Evolutionary conservation across 2,329 filamentous ascomycete genomes (phyloP).

Genomic region (Falciphora oryzae): DNA sequence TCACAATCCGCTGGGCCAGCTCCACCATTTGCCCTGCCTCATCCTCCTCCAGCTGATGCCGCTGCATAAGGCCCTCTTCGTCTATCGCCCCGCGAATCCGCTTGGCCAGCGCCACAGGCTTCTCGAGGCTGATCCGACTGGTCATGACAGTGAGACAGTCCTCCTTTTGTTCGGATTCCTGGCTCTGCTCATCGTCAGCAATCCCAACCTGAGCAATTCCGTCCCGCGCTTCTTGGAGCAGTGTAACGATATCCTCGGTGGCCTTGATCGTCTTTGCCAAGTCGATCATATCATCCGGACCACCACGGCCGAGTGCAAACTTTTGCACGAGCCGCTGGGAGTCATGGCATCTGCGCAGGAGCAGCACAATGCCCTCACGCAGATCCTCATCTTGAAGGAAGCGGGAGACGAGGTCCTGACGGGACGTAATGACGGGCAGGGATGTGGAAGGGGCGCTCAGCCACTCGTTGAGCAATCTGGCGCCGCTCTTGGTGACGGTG

Average conservation of each 20-base stretch:
- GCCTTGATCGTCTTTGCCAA: slow-evolving; percentile 75
- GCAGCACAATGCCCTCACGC: slow-evolving; percentile 60
- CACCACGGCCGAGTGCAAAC: slow-evolving; percentile 87
- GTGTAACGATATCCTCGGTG: slow-evolving; percentile 57
- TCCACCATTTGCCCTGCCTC: slow-evolving; percentile 65
- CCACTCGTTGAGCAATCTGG: slow-evolving; percentile 76
- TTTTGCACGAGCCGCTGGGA: slow-evolving; percentile 88
- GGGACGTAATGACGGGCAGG: slow-evolving; percentile 66
- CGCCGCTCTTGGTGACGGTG: slow-evolving; percentile 88
- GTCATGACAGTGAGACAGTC: slow-evolving; percentile 41
- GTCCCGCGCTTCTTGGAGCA: slow-evolving; percentile 30
- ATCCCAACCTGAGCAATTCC: slow-evolving; percentile 9
- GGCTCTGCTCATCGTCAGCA: neutral
- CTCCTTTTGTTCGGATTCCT: slow-evolving; percentile 4
- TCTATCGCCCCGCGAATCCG: slow-evolving; percentile 78
- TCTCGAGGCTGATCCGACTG: slow-evolving; percentile 57
- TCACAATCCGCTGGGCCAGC: slow-evolving; percentile 66
- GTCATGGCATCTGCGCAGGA: slow-evolving; percentile 74
- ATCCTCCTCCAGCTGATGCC: slow-evolving; percentile 70
- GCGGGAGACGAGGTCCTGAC: slow-evolving; percentile 74
- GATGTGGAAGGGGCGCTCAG: slow-evolving; percentile 87
- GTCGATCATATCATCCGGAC: slow-evolving; percentile 82
- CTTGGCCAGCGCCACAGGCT: slow-evolving; percentile 61
- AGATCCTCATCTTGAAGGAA: slow-evolving; percentile 64
- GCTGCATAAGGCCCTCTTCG: slow-evolving; percentile 79